phyloP scores from a whole-genome alignment of 345 rosid species.

The Turnera subulata region DNA sequence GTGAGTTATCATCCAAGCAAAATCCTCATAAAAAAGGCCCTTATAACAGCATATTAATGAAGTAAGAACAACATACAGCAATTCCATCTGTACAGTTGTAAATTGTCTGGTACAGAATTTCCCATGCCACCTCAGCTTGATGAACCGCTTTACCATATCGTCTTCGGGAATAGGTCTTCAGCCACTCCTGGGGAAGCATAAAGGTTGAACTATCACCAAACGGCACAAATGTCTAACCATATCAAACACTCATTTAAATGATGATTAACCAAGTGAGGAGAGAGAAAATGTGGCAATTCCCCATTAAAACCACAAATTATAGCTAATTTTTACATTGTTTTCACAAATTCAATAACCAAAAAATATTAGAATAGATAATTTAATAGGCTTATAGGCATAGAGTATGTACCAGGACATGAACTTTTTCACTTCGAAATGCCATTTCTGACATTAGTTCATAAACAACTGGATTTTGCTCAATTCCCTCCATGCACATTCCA shows the following conservation, averaged over 20 bases:
- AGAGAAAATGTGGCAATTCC: background rate
- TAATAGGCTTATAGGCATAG: background rate
- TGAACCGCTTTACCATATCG: slow-evolving; percentile 72
- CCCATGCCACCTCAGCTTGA: slow-evolving; percentile 68
- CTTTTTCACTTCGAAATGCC: slow-evolving; percentile 78
- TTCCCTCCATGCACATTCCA: slow-evolving; percentile 98
- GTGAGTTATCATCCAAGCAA: too few relatives aligned
- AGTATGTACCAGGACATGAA: slow-evolving; percentile 52
- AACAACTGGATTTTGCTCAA: slow-evolving; percentile 93
- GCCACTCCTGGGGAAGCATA: slow-evolving; percentile 60
- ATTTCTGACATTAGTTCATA: slow-evolving; percentile 91
- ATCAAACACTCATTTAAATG: too few relatives aligned
- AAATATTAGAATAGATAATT: background rate
- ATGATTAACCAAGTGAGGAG: background rate
- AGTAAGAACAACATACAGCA: slow-evolving; percentile 52
- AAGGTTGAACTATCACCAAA: background rate
- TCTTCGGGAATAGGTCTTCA: slow-evolving; percentile 67
- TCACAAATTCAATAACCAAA: background rate
- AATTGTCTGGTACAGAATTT: slow-evolving; percentile 68
- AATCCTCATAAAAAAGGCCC: background rate
- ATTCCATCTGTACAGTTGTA: slow-evolving; percentile 83
- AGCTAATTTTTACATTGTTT: background rate
- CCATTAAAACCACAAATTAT: too few relatives aligned
- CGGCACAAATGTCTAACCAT: too few relatives aligned
- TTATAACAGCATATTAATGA: background rate